These are phyloP conservation scores for Coemansia sp. DNA, from an alignment of 192 early-diverging fungal genomes.

Conservation along the genomic window DNA sequence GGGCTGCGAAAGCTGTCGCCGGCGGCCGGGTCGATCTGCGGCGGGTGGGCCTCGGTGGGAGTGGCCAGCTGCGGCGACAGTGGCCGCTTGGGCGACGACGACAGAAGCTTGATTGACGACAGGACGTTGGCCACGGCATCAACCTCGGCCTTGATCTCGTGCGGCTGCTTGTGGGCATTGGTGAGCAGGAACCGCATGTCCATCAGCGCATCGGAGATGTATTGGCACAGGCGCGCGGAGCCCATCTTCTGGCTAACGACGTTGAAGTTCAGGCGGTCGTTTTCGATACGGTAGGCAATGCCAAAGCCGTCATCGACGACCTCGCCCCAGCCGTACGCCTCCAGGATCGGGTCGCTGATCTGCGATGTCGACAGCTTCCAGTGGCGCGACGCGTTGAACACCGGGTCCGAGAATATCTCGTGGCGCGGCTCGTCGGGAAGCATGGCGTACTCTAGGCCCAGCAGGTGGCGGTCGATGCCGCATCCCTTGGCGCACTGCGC, in stretches of 20 bases:
- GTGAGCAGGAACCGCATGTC: slow-evolving; percentile 59
- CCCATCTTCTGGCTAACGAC: slow-evolving; percentile 45
- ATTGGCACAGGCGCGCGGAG: slow-evolving; percentile 52
- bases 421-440: slow-evolving; percentile 35
- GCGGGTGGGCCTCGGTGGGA: background rate
- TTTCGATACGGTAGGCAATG: slow-evolving; percentile 52
- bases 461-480: slow-evolving; percentile 67
- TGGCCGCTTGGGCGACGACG: slow-evolving; percentile 25
- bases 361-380: slow-evolving; percentile 66
- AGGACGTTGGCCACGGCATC: slow-evolving; percentile 43
- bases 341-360: slow-evolving; percentile 50
- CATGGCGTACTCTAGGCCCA: slow-evolving; percentile 57
- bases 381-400: slow-evolving; percentile 52
- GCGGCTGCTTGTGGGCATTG: slow-evolving; percentile 47
- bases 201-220: slow-evolving; percentile 58
- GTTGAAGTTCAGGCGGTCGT: slow-evolving; percentile 44
- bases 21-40: background rate
- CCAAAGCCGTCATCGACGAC: slow-evolving; percentile 55
- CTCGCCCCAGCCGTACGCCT: slow-evolving; percentile 56
- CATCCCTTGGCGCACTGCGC: slow-evolving; percentile 52
- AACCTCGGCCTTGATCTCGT: slow-evolving; percentile 47
- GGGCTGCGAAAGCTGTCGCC: slow-evolving; percentile 22
- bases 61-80: slow-evolving; percentile 4
- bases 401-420: slow-evolving; percentile 48
- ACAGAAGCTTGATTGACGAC: slow-evolving; percentile 41